Percentiles rank a stretch among this genome's conserved stretches.
Evolutionary conservation across 148 eudicot genomes (phyloP).

Genomic region (Euryodendron excelsum): DNA sequence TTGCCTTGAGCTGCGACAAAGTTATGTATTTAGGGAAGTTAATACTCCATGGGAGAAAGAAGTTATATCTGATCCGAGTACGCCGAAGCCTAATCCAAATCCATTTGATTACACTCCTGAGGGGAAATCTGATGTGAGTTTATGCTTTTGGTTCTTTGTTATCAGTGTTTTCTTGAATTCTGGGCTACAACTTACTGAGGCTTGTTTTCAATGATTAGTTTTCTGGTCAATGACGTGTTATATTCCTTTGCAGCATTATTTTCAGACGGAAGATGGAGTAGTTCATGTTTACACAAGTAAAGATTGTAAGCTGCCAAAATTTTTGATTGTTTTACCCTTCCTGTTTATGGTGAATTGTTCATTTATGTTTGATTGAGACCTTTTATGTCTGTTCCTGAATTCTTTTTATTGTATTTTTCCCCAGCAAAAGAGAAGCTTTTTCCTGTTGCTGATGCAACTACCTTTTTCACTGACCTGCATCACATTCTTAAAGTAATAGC

Average conservation of each 20-base stretch:
- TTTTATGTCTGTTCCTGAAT: background rate
- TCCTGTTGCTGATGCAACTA: conserved; percentile 96
- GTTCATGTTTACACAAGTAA: conserved; percentile 86
- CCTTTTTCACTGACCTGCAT: conserved; percentile 97
- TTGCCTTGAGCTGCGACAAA: conserved; percentile 86
- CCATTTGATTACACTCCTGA: conserved; percentile 72
- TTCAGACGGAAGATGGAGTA: conserved; percentile 99
- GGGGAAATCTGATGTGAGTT: conserved; percentile 76
- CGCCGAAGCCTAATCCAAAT: conserved; percentile 84
- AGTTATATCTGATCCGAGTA: conserved; percentile 85
- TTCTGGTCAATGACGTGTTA: conserved; percentile 1
- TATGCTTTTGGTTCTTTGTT: background rate
- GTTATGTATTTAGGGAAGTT: conserved; percentile 83
- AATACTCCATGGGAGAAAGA: conserved; percentile 95
- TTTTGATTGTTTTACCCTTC: background rate
- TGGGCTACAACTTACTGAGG: background rate
- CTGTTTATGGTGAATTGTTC: conserved; percentile 4
- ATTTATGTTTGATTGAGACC: background rate
- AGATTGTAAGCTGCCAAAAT: conserved; percentile 57
- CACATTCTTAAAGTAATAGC: conserved; percentile 96
- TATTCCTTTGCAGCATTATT: conserved; percentile 67
- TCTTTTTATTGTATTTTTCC: conserved; percentile 1
- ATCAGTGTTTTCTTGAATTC: conserved; percentile 2
- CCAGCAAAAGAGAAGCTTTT: conserved; percentile 82
- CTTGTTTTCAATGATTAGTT: background rate